Evolutionary conservation across 179 eudicot species (phyloP), one percentile per base, ranked within the genome.

Genomic region (Gypsophila paniculata): DNA sequence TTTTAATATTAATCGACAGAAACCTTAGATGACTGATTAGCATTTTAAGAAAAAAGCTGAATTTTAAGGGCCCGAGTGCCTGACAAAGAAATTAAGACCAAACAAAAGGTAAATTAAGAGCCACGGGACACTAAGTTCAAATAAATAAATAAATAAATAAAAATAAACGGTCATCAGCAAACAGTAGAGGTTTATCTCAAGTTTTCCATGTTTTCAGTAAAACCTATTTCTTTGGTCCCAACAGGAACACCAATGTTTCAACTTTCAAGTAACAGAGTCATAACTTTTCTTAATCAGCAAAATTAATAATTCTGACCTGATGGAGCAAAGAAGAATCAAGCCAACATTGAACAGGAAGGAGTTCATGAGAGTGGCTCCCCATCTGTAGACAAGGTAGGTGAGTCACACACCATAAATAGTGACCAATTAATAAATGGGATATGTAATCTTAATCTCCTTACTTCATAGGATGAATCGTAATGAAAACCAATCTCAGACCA

Each of bases 341-440:
- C 89, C 99, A 61, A 94, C 99, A 72, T 94, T 94, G 71, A 94
- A 94, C 67, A 94, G 85, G 72, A 94, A 94, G 14, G 99, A 94
- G 84, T 94, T 94, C 99, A 94, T 94, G 55, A 94, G 99, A 74
- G 99, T 94, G 52, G 85, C 99, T 76, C 97, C 99, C 99, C 99
- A 94, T 87, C 99, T 94, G 84, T 74, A 79, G 76, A 69, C 52
- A 82, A 29, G 68, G 65, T 52, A 61, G 72, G 39, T 74, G 18
- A 70, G 72, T 69, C 49, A 75, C 39, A 9, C 18, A 73, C 49
- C 17, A 72, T 39, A 52, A 23, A 51, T 12, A 51, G 42, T 38
- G 62, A 22, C 49, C 38, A 61, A 26, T 60, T 14, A 75, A 73
- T 58, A 25, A 49, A 61, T 48, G 61, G 22, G 46, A 69, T 9